Evolutionary conservation across 2,329 filamentous ascomycete species (phyloP), one percentile per base, ranked within the genome.

Genomic region (Cordyceps javanica): DNA sequence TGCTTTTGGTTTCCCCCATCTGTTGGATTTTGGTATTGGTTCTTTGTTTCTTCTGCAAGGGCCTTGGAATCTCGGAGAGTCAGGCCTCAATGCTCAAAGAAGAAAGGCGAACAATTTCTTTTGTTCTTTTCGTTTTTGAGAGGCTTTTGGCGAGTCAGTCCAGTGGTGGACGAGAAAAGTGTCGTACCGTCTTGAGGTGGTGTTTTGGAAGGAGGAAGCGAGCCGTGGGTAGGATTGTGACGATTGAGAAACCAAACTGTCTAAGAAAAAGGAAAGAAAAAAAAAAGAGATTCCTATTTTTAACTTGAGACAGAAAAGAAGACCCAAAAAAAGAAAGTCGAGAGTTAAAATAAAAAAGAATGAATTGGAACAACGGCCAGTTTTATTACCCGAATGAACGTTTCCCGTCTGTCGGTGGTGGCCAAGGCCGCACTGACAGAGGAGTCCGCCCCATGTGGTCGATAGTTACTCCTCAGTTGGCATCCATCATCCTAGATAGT

Each of bases 401-500:
- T 38, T n/a, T n/a, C n/a, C n/a, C n/a, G n/a, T n/a, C n/a, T n/a
- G n/a, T n/a, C n/a, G n/a, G n/a, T n/a, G n/a, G n/a, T n/a, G n/a
- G n/a, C n/a, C n/a, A n/a, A n/a, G 32, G 36, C 46, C 49, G 49
- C 49, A 52, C 49, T 52, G 49, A 52, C 49, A 30, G 21, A 28
- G 16, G n/a, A 38, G n/a, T n/a, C n/a, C n/a, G n/a, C n/a, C n/a
- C n/a, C n/a, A n/a, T n/a, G n/a, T n/a, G n/a, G n/a, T n/a, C n/a
- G n/a, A n/a, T n/a, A n/a, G n/a, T n/a, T n/a, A n/a, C n/a, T n/a
- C n/a, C n/a, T n/a, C n/a, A n/a, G n/a, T n/a, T n/a, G n/a, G n/a
- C n/a, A n/a, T n/a, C n/a, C n/a, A n/a, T n/a, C n/a, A n/a, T n/a
- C n/a, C n/a, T n/a, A n/a, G n/a, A n/a, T n/a, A n/a, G n/a, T n/a